Evolutionary conservation across 176 grass and related monocot species (phyloP).

Genomic region (Musa beccarii): DNA sequence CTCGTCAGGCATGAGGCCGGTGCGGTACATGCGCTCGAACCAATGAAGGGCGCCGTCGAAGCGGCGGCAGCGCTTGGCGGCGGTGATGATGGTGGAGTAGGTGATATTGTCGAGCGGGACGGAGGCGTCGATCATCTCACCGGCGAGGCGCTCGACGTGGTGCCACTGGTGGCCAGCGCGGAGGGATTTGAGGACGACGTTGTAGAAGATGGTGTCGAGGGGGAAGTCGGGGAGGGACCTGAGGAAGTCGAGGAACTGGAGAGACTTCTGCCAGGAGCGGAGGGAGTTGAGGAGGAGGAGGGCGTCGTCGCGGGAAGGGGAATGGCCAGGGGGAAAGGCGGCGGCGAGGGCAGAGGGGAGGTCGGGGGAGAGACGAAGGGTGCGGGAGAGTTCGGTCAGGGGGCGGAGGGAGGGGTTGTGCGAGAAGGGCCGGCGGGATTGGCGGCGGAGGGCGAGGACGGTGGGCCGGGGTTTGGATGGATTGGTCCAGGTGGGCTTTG

Average conservation of each 20-base stretch:
- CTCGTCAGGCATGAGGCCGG: slow-evolving; percentile 65
- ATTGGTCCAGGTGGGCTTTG: slow-evolving; percentile 71
- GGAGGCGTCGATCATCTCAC: slow-evolving; percentile 48
- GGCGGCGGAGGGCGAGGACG: slow-evolving; percentile 64
- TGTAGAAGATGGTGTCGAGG: slow-evolving; percentile 72
- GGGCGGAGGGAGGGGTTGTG: slow-evolving; percentile 24
- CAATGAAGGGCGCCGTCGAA: slow-evolving; percentile 64
- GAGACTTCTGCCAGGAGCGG: slow-evolving; percentile 44
- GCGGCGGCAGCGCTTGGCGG: slow-evolving; percentile 56
- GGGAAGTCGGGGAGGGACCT: slow-evolving; percentile 21
- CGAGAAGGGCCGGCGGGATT: slow-evolving; percentile 31
- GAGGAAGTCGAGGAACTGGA: slow-evolving; percentile 56
- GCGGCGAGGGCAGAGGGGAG: slow-evolving; percentile 30
- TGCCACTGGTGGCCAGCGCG: slow-evolving; percentile 52
- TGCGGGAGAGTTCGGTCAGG: slow-evolving; percentile 31
- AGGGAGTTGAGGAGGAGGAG: slow-evolving; percentile 72
- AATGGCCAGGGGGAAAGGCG: slow-evolving; percentile 28
- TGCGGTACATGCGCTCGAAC: slow-evolving; percentile 77
- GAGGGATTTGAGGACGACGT: slow-evolving; percentile 73
- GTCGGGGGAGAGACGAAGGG: slow-evolving; percentile 37
- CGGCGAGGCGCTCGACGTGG: slow-evolving; percentile 46
- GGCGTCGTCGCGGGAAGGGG: slow-evolving; percentile 47
- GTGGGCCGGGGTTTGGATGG: slow-evolving; percentile 59
- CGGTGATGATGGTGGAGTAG: slow-evolving; percentile 81
- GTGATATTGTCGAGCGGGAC: slow-evolving; percentile 83